Base-by-base conservation (phyloP, 495 filamentous ascomycete species). In the Lindgomyces ingoldianus region DNA sequence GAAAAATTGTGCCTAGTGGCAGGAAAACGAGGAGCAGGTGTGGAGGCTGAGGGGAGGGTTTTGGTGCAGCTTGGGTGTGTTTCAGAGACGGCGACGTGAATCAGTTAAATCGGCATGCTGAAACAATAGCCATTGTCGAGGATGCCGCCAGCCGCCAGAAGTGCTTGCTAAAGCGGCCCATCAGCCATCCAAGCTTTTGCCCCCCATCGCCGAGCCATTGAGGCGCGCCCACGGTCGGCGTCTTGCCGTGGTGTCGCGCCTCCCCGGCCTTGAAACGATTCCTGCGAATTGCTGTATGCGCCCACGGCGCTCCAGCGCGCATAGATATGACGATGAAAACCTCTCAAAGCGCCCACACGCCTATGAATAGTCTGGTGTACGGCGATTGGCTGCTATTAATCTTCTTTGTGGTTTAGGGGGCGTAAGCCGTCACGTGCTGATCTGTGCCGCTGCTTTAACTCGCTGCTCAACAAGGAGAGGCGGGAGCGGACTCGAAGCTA, bases 1-100 rank as follows among this genome's bases (percentile, higher is more conserved):
- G n/a, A n/a, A n/a, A n/a, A n/a, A n/a, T n/a, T 39, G 33, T 39
- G 33, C 33, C 33, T 14, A 39, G 33, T 39, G 33, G 6, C 6
- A 6, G 33, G 33, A 14, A 39, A 39, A 39, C 33, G 33, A 39
- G 19, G 44, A 33, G 21, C 22, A 24, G 24, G 14, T 41, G 26
- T 29, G 53, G 62, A 45, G 62, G 45, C 52, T 22, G 60, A 21
- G 44, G 39, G 60, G 51, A n/a, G n/a, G n/a, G n/a, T 46, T 62
- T 57, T 48, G 51, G 51, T 50, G 59, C 59, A 56, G 39, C 60
- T 42, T n/a, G 25, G 59, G 21, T 26, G 62, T 18, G 62, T 64
- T 64, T 64, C 62, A 58, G 44, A n/a, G n/a, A 47, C 18, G 33
- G 45, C 16, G 11, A 45, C 47, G 45, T 57, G 19, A 19, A 14